A percentile compares a stretch with the other conserved stretches of the same genome.
Evolutionary conservation across 345 rosid species (phyloP).

Genomic region (Corymbia maculata): DNA sequence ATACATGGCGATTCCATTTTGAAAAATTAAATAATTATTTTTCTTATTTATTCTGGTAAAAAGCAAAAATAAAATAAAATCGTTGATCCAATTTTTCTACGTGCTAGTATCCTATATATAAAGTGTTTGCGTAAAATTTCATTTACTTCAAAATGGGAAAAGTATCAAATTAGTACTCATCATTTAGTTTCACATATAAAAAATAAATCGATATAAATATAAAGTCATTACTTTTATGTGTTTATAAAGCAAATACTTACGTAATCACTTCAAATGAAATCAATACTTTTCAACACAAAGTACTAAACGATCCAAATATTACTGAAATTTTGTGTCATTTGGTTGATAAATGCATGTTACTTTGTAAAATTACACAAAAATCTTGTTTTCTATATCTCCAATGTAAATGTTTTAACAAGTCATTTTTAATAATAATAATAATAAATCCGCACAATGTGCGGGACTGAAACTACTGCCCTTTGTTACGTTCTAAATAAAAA

Average conservation of each 20-base stretch:
- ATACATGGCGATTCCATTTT: background rate
- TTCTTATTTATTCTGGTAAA: accelerated
- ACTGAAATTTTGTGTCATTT: background rate
- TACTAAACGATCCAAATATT: accelerated
- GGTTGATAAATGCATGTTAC: background rate
- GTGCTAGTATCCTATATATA: background rate
- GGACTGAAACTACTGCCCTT: background rate
- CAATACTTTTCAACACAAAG: background rate
- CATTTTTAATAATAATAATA: background rate
- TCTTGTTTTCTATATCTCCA: accelerated
- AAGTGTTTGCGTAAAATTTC: background rate
- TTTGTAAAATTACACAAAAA: background rate
- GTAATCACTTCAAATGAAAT: background rate
- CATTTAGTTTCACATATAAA: accelerated
- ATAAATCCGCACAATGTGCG: background rate
- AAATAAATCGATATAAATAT: background rate
- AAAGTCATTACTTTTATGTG: background rate
- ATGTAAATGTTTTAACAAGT: accelerated
- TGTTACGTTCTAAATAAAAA: no score
- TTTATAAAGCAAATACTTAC: background rate
- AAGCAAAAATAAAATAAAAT: background rate
- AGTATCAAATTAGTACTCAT: accelerated
- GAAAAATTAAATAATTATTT: background rate
- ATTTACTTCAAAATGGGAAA: background rate
- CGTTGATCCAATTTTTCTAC: background rate